A percentile compares a stretch with the other conserved stretches of the same genome.
Conservation (phyloP, 352 stramenopile genomes). For the Phytopythium boreale region DNA sequence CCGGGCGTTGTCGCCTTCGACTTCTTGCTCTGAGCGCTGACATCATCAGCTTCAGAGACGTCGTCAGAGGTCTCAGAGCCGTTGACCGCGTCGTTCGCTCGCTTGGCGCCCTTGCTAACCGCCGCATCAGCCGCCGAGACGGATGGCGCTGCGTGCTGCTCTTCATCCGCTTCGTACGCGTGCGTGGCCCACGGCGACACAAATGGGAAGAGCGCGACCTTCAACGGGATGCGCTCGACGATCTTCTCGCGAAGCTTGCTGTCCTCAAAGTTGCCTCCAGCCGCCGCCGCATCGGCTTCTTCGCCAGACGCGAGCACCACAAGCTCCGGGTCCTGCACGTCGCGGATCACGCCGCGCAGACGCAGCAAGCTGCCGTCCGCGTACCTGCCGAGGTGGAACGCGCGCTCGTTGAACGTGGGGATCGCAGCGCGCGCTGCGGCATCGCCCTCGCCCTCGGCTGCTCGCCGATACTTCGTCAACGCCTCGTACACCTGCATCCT, state of each 20-base stretch:
- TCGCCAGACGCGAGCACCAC: slow-evolving; percentile 33
- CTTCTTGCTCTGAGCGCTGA: slow-evolving; percentile 33
- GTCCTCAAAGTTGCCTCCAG: slow-evolving; percentile 2
- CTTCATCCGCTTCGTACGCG: slow-evolving; percentile 21
- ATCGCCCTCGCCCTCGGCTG: background rate
- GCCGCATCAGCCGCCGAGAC: background rate
- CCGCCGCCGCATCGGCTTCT: background rate
- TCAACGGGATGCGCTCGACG: slow-evolving; percentile 60
- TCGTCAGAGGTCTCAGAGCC: slow-evolving; percentile 4
- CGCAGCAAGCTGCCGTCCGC: slow-evolving; percentile 48
- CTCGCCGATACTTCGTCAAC: slow-evolving; percentile 12
- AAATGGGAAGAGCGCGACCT: slow-evolving; percentile 59
- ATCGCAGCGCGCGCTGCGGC: slow-evolving; percentile 4
- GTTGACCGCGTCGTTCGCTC: slow-evolving; percentile 30
- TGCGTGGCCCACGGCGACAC: slow-evolving; percentile 46
- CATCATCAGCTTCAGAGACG: background rate
- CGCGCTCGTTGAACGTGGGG: slow-evolving; percentile 44
- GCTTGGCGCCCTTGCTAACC: slow-evolving; percentile 22
- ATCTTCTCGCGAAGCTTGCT: slow-evolving; percentile 25
- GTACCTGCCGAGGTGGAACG: slow-evolving; percentile 48
- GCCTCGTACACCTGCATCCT: slow-evolving; percentile 23
- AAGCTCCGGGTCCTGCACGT: slow-evolving; percentile 73
- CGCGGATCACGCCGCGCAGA: slow-evolving; percentile 67
- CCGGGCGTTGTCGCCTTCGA: slow-evolving; percentile 19
- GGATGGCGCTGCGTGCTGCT: background rate